Base-by-base conservation (phyloP, 2,329 filamentous ascomycete genomes). In the Geoglossum cookeanum region DNA sequence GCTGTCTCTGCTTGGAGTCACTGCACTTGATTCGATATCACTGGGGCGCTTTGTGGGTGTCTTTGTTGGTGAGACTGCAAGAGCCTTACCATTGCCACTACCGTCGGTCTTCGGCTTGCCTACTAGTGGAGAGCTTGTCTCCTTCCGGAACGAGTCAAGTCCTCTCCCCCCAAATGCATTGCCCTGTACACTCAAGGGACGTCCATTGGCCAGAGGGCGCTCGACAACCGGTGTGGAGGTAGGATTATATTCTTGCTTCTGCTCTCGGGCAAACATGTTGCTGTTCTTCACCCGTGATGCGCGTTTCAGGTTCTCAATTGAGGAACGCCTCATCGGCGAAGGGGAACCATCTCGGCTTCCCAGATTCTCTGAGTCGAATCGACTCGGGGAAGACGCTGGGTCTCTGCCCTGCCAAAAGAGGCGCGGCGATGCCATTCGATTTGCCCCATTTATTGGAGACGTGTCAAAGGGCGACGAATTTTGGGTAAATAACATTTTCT, bases 201-300 rank as follows among this genome's bases (percentile, higher is more conserved):
- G 74, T 51, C 74, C 75, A 32, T 70, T 84, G 66, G 86, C 81
- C 62, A 94, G 76, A 42, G 90, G 88, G 61, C 89, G 81, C 71
- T 97, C 87, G 60, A 94, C 78, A 59, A 86, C 76, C 51, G 85
- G 84, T 57, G 89, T 72, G 62, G 81, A 80, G 58, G 84, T 78
- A 32, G 90, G 88, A 69, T 96, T 88, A 74, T 96, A 96, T 73
- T 94, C 86, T 68, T 89, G 81, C 72, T 90, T 90, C 67, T 89
- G 85, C 71, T 96, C 90, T 57, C 90, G 84, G 47, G 88, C 89
- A 68, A 95, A 87, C 77, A 97, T 96, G 72, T 84, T 94, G 78
- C 91, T 96, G 74, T 95, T 97, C 77, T 91, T 95, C 65, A 98
- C 92, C 60, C 92, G 85, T 57, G 91, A 95, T 35, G 89, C 90